These are phyloP conservation scores for Auriscalpium orientale DNA, from an alignment of 768 basidiomycete genomes.

Conservation along the genomic window DNA sequence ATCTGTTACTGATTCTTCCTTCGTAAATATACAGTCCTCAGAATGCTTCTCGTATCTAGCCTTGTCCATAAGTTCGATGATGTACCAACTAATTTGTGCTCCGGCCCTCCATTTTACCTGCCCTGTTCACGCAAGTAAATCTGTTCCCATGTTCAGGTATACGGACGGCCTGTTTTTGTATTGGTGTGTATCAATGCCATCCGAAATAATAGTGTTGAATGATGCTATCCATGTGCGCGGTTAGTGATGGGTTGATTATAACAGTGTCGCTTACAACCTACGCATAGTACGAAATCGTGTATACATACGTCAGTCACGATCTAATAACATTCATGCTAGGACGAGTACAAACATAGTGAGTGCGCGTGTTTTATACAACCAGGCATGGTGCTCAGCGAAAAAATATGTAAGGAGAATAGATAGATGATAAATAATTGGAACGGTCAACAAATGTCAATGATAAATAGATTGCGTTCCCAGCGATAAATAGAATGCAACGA, in stretches of 20 bases:
- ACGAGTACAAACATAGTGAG: no score
- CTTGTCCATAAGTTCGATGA: not conserved
- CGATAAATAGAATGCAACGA: conserved; percentile 8
- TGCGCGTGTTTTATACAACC: no score
- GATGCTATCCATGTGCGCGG: not conserved
- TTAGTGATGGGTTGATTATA: not conserved
- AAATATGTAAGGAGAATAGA: conserved; percentile 2
- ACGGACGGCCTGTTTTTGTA: not conserved
- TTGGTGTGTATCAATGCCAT: no score
- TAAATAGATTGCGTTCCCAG: conserved; percentile 10
- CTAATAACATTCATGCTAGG: no score
- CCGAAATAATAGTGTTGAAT: not conserved
- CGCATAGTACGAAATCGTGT: not conserved
- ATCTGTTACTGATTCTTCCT: not conserved
- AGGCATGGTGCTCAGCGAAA: not conserved
- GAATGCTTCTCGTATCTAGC: not conserved
- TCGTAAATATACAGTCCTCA: not conserved
- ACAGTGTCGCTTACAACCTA: not conserved
- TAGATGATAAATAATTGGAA: not conserved
- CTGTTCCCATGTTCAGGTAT: not conserved
- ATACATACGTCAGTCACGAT: no score
- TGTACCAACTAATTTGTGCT: not conserved
- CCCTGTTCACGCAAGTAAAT: not conserved
- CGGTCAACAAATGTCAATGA: not conserved
- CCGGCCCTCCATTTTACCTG: not conserved